These are phyloP conservation scores for Cladosporium halotolerans DNA, from an alignment of 2,329 filamentous ascomycete genomes.

Conservation along the genomic window DNA sequence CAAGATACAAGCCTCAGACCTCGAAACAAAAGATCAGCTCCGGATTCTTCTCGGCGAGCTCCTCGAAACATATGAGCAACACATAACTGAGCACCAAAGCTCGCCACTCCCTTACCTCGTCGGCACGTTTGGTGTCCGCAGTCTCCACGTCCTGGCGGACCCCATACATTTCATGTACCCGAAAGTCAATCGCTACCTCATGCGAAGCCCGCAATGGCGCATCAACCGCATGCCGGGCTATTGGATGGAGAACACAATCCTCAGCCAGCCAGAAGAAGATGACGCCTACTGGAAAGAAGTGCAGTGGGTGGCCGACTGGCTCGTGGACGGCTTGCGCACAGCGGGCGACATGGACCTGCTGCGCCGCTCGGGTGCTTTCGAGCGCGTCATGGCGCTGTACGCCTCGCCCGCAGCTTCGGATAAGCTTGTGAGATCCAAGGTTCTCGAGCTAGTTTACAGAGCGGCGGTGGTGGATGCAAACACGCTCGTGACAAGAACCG, in stretches of 20 bases:
- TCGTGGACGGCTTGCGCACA: slow-evolving; percentile 61
- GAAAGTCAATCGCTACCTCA: slow-evolving; percentile 80
- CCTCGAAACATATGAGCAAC: slow-evolving; percentile 57
- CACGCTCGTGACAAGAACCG: slow-evolving; percentile 72
- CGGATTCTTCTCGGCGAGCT: slow-evolving; percentile 77
- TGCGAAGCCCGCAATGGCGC: slow-evolving; percentile 70
- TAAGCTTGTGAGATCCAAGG: slow-evolving; percentile 50
- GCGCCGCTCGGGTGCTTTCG: slow-evolving; percentile 56
- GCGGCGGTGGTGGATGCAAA: slow-evolving; percentile 62
- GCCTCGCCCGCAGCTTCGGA: slow-evolving; percentile 58
- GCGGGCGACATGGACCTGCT: slow-evolving; percentile 55
- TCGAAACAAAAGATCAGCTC: slow-evolving; percentile 69
- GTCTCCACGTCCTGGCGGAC: slow-evolving; percentile 63
- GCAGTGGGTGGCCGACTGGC: slow-evolving; percentile 65
- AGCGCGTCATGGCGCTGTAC: slow-evolving; percentile 66
- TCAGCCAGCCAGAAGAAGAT: slow-evolving; percentile 67
- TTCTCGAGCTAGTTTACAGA: slow-evolving; percentile 58
- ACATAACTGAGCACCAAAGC: slow-evolving; percentile 45
- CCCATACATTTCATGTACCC: slow-evolving; percentile 78
- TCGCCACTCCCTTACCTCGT: slow-evolving; percentile 65
- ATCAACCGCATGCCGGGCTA: slow-evolving; percentile 49
- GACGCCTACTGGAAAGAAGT: slow-evolving; percentile 67
- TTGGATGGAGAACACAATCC: slow-evolving; percentile 63
- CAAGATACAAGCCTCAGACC: slow-evolving; percentile 54
- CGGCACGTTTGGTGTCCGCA: slow-evolving; percentile 66